Percentiles rank a stretch among this genome's conserved stretches.
Conservation (phyloP, 2,329 filamentous ascomycete genomes). For the Penicillium griseofulvum region DNA sequence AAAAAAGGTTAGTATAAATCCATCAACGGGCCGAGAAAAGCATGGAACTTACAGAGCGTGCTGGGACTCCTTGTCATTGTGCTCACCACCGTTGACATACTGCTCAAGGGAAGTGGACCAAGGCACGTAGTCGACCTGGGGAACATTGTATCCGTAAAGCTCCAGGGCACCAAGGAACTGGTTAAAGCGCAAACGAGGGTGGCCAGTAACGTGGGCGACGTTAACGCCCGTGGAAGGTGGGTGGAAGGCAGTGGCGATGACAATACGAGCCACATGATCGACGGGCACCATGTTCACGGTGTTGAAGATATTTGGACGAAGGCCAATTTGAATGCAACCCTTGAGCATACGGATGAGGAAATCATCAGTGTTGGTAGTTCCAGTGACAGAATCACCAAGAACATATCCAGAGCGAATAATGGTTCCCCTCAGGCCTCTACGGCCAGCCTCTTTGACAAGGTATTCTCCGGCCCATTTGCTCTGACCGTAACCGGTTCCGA, state of each 20-base stretch:
- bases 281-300: conserved; percentile 89
- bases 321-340: conserved; percentile 76
- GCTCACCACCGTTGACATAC: conserved; percentile 60
- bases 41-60: conserved; percentile 57
- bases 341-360: conserved; percentile 85
- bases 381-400: conserved; percentile 67
- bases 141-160: conserved; percentile 69
- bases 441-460: conserved; percentile 74
- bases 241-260: conserved; percentile 70
- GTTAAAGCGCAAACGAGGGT: conserved; percentile 75
- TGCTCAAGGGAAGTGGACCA: conserved; percentile 68
- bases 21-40: not conserved
- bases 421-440: conserved; percentile 69
- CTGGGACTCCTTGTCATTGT: conserved; percentile 59
- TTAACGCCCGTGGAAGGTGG: conserved; percentile 55
- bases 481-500: conserved; percentile 87
- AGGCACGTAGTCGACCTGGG: conserved; percentile 63
- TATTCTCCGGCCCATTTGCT: conserved; percentile 78
- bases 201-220: conserved; percentile 75
- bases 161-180: conserved; percentile 70
- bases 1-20: conserved; percentile 5
- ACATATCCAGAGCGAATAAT: conserved; percentile 85
- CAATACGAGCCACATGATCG: conserved; percentile 75
- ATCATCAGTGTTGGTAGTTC: conserved; percentile 75
- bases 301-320: conserved; percentile 75